Percentiles rank a stretch among this genome's conserved stretches.
phyloP scores from a whole-genome alignment of 2,329 filamentous ascomycete species.

The Aspergillus aculeatinus region DNA sequence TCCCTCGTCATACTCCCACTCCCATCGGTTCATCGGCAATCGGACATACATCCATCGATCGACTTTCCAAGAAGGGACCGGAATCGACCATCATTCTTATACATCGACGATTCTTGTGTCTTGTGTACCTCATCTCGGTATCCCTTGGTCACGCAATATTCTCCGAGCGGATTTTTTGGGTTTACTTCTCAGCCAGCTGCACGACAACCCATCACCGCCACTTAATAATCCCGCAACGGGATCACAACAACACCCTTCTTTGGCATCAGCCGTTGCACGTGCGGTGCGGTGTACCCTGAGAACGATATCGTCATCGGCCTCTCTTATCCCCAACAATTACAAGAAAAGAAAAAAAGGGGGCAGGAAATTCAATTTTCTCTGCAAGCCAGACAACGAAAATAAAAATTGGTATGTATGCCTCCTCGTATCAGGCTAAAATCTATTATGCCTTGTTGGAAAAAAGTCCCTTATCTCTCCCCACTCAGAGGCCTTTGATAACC shows the following conservation, averaged over 20 bases:
- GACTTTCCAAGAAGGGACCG: neutral
- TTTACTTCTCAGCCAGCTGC: conserved; percentile 6
- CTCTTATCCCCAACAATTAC: neutral
- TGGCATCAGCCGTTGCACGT: conserved; percentile 10
- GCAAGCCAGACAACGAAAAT: neutral
- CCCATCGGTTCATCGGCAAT: neutral
- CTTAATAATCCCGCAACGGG: conserved; percentile 20
- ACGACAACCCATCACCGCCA: conserved; percentile 10
- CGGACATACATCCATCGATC: neutral
- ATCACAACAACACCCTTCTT: conserved; percentile 3
- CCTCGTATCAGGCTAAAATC: neutral
- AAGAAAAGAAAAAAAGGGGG: conserved; percentile 6
- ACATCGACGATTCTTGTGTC: neutral
- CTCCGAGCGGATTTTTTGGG: conserved; percentile 17
- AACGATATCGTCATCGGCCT: neutral
- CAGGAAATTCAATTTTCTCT: neutral
- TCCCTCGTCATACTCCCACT: neutral
- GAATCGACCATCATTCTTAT: conserved; percentile 14
- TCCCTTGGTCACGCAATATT: conserved; percentile 15
- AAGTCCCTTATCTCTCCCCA: conserved; percentile 29
- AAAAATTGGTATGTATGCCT: conserved; percentile 11
- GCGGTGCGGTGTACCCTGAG: conserved; percentile 8
- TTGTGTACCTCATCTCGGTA: neutral
- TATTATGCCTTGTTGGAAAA: neutral
- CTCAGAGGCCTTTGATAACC: conserved; percentile 24